phyloP scores from a whole-genome alignment of 225 moss, liverwort and hornwort species.

The Bryum argenteum region DNA sequence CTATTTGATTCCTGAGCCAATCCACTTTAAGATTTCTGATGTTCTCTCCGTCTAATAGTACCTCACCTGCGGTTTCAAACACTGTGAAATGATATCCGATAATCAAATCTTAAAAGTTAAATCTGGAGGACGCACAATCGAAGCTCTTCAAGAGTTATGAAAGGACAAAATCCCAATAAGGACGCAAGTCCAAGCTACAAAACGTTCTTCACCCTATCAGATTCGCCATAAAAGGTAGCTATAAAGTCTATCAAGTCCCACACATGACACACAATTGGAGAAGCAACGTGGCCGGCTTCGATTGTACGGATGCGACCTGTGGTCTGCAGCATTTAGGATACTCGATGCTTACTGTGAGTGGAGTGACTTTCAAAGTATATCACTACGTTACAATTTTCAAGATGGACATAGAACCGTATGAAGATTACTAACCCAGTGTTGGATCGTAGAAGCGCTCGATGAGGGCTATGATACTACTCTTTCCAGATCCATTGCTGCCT shows the following conservation, averaged over 20 bases:
- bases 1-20: conserved; percentile 73
- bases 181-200: not conserved
- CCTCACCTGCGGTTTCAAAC: conserved; percentile 52
- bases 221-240: conserved; percentile 13
- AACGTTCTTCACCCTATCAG: conserved; percentile 15
- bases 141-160: conserved; percentile 13
- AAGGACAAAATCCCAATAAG: not conserved
- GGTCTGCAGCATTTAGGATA: not conserved
- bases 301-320: conserved; percentile 10
- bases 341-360: not conserved
- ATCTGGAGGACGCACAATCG: conserved; percentile 26
- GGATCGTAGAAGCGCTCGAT: conserved; percentile 80
- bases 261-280: conserved; percentile 11
- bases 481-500: conserved; percentile 73
- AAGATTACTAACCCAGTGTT: conserved; percentile 54
- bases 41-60: conserved; percentile 68
- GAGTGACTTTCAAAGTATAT: conserved; percentile 8
- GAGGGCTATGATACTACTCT: conserved; percentile 73
- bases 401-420: conserved; percentile 8
- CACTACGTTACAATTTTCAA: conserved; percentile 16
- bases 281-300: conserved; percentile 18
- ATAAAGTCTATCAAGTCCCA: not conserved
- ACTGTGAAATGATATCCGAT: not conserved
- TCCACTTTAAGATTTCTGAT: conserved; percentile 62
- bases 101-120: conserved; percentile 9